Conservation (phyloP, 2,329 filamentous ascomycete genomes). For the Phoma sp. region DNA sequence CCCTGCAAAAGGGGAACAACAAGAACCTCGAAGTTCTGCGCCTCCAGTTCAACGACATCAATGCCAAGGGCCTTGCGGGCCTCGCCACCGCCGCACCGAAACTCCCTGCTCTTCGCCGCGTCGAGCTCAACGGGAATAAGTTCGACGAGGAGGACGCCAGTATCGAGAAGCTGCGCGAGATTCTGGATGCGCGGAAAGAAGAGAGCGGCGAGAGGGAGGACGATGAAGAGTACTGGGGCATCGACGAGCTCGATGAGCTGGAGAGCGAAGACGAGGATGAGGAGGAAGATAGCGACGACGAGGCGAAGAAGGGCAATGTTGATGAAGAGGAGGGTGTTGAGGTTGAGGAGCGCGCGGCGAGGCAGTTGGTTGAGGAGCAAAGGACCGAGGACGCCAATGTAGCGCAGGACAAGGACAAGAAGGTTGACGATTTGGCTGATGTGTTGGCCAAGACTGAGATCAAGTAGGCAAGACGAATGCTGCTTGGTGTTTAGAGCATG, state of each 20-base stretch:
- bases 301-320: constrained; percentile 65
- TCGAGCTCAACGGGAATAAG: constrained; percentile 96
- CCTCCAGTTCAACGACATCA: constrained; percentile 95
- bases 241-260: constrained; percentile 75
- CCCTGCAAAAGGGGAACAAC: constrained; percentile 79
- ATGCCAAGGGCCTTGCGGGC: constrained; percentile 73
- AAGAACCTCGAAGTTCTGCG: constrained; percentile 79
- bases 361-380: constrained; percentile 72
- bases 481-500: neutral
- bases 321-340: constrained; percentile 70
- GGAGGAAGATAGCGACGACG: constrained; percentile 71
- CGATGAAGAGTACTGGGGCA: constrained; percentile 59
- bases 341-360: constrained; percentile 49
- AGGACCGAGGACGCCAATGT: constrained; percentile 77
- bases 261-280: constrained; percentile 88
- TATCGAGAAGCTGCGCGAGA: constrained; percentile 70
- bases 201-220: constrained; percentile 57
- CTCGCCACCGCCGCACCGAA: constrained; percentile 70
- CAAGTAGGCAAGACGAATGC: constrained; percentile 27
- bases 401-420: constrained; percentile 73
- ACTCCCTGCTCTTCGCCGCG: constrained; percentile 79
- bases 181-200: constrained; percentile 78
- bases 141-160: constrained; percentile 85
- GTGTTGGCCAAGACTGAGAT: constrained; percentile 73
- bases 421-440: constrained; percentile 81